These are phyloP conservation scores for Streptanthus diversifolius DNA, from an alignment of 345 rosid species.

Conservation along the genomic window DNA sequence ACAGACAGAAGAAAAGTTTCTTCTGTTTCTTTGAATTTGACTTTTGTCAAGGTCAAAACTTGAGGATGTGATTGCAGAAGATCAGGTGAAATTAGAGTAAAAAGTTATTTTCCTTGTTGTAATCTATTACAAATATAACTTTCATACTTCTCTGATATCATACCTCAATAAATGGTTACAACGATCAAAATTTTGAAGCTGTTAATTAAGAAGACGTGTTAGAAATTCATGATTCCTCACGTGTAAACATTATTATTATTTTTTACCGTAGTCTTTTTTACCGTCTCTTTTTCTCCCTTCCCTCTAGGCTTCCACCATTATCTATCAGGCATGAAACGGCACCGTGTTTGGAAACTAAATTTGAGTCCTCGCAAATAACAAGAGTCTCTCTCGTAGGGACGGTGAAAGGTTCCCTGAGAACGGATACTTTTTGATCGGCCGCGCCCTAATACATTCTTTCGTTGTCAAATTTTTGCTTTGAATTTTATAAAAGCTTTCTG, in stretches of 20 bases:
- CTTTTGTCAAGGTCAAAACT: background rate
- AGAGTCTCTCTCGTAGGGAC: background rate
- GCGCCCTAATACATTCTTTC: conserved; percentile 62
- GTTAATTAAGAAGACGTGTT: too few relatives aligned
- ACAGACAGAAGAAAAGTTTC: background rate
- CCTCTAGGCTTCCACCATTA: too few relatives aligned
- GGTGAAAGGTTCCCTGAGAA: background rate
- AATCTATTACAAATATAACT: background rate
- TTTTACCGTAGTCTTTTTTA: too few relatives aligned
- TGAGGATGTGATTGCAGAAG: background rate
- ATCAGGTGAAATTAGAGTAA: background rate
- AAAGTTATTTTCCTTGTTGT: background rate
- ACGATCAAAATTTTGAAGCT: too few relatives aligned
- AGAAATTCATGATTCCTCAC: too few relatives aligned
- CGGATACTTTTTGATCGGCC: conserved; percentile 40
- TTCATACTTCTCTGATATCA: background rate
- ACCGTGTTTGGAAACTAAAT: background rate
- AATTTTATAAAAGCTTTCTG: background rate
- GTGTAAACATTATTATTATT: too few relatives aligned
- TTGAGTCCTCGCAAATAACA: background rate
- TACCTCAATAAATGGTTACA: too few relatives aligned
- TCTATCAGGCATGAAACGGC: background rate
- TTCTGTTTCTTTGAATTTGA: background rate
- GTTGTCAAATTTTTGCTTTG: background rate
- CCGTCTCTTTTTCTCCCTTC: too few relatives aligned